phyloP scores from a whole-genome alignment of 768 basidiomycete genomes.

The Symmetrospora coprosmae region DNA sequence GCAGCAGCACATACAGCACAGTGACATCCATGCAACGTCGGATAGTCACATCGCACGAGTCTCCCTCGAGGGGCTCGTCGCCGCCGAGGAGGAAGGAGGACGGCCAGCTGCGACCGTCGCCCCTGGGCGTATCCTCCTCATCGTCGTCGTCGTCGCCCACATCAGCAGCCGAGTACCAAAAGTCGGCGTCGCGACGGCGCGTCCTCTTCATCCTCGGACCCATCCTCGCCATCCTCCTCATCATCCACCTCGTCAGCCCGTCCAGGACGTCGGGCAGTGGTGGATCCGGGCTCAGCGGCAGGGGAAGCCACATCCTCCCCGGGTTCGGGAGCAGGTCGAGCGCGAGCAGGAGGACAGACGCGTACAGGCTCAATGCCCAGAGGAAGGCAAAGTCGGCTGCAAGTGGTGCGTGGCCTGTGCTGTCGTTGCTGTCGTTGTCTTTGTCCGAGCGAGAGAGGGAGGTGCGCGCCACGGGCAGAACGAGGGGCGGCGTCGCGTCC shows the following conservation, averaged over 20 bases:
- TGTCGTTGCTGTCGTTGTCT: no score
- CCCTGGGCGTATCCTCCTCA: no score
- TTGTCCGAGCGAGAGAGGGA: no score
- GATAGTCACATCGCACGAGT: constrained; percentile 19
- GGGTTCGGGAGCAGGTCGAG: constrained; percentile 28
- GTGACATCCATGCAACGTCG: constrained; percentile 10
- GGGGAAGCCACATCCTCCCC: constrained; percentile 21
- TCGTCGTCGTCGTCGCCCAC: no score
- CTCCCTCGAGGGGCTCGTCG: background rate
- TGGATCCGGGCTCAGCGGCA: background rate
- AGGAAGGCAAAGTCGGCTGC: constrained; percentile 20
- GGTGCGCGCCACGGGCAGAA: no score
- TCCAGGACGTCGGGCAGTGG: background rate
- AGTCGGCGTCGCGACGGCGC: constrained; percentile 9
- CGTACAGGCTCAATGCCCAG: constrained; percentile 20
- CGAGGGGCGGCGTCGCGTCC: no score
- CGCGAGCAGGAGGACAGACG: constrained; percentile 29
- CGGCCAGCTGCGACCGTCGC: no score
- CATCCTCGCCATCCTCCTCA: constrained; percentile 27
- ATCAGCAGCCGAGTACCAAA: background rate
- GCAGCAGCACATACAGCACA: no score
- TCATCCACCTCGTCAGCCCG: constrained; percentile 29
- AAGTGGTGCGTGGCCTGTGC: constrained; percentile 26
- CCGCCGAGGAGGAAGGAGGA: background rate
- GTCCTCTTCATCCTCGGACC: constrained; percentile 26